Conservation (phyloP, 768 basidiomycete genomes). For the Collybia mongolica region DNA sequence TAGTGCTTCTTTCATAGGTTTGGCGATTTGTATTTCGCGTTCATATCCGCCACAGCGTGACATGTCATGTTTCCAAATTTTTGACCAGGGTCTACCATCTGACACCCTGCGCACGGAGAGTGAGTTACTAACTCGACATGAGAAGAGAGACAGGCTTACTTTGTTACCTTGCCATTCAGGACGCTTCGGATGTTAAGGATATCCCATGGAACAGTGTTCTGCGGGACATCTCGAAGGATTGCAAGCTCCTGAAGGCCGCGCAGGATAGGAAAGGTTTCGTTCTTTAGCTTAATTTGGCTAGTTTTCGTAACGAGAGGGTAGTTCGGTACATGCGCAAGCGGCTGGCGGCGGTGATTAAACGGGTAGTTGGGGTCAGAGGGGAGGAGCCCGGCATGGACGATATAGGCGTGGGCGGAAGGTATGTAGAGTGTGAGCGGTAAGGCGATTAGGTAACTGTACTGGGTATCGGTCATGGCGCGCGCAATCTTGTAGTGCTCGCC, state of each 20-base stretch:
- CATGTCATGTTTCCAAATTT: conserved; percentile 73
- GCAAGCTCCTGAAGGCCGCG: conserved; percentile 66
- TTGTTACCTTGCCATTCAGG: conserved; percentile 40
- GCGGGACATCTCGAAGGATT: conserved; percentile 65
- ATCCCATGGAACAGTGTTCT: conserved; percentile 78
- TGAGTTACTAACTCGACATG: neutral
- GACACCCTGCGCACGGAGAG: conserved; percentile 19
- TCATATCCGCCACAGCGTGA: conserved; percentile 52
- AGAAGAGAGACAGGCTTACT: conserved; percentile 24
- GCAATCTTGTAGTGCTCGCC: conserved; percentile 80
- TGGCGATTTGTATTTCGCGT: conserved; percentile 12
- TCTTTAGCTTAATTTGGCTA: conserved; percentile 3
- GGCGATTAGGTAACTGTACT: conserved; percentile 73
- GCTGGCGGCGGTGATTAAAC: conserved; percentile 55
- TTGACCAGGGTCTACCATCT: conserved; percentile 71
- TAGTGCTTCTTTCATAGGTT: conserved; percentile 27
- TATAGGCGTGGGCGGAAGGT: conserved; percentile 70
- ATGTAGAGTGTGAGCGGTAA: conserved; percentile 75
- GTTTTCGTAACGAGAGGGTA: conserved; percentile 17
- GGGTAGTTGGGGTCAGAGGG: conserved; percentile 63
- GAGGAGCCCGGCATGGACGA: conserved; percentile 85
- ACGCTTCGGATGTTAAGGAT: conserved; percentile 72
- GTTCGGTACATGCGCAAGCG: conserved; percentile 62
- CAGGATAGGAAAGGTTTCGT: conserved; percentile 25
- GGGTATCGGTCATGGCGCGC: conserved; percentile 52